Conservation (phyloP, 1,139 yeast species). For the Ashbya aceris region DNA sequence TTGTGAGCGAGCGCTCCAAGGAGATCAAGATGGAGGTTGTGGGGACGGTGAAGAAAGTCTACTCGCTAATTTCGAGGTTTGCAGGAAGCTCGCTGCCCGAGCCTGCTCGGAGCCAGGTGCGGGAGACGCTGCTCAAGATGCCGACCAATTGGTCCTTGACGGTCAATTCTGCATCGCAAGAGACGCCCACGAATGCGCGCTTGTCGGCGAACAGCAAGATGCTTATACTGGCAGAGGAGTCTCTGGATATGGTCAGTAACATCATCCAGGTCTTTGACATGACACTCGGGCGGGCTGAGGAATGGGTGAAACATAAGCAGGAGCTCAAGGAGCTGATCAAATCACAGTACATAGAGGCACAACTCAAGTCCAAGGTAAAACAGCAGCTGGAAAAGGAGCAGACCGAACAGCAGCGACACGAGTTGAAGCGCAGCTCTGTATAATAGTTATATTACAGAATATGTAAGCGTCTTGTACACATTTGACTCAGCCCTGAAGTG, state of each 20-base stretch:
- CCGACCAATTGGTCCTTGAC: constrained; percentile 57
- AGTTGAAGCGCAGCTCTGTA: background rate
- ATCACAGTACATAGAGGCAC: constrained; percentile 20
- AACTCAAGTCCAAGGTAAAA: constrained; percentile 14
- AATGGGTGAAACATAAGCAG: constrained; percentile 56
- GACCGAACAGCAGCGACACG: background rate
- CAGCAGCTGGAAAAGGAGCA: constrained; percentile 12
- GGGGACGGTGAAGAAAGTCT: constrained; percentile 80
- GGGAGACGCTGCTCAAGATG: constrained; percentile 65
- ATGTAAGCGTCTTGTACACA: too few relatives aligned
- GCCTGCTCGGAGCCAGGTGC: constrained; percentile 77
- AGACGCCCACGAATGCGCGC: constrained; percentile 26
- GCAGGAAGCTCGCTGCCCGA: constrained; percentile 67
- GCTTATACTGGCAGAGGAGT: constrained; percentile 75
- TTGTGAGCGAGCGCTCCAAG: constrained; percentile 29
- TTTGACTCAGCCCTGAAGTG: constrained; percentile 54
- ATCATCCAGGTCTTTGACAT: constrained; percentile 78
- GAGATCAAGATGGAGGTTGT: constrained; percentile 75
- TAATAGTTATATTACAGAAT: background rate
- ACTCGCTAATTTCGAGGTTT: constrained; percentile 75
- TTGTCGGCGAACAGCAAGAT: constrained; percentile 56
- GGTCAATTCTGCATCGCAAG: constrained; percentile 25
- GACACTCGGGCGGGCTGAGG: constrained; percentile 73
- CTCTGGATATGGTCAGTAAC: constrained; percentile 77
- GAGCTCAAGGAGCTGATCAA: constrained; percentile 26